Evolutionary conservation across 345 rosid species (phyloP), one percentile per base, ranked within the genome.

Genomic region (Salix caprea): DNA sequence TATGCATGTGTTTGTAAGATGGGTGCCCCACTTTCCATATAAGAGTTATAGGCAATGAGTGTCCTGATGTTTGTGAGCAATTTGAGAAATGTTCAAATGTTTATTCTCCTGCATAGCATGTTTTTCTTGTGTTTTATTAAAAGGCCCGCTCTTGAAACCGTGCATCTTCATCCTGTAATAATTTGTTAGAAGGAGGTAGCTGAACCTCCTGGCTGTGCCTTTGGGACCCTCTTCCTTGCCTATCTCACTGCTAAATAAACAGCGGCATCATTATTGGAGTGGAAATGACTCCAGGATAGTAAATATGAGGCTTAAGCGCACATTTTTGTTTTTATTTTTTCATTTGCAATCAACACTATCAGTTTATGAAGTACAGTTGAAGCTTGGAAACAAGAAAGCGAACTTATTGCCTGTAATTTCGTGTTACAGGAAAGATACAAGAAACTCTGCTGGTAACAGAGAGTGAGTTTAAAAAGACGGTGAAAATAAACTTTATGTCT

Each of bases 401-500:
- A 69, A n/a, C 52, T 77, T 21, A 70, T 52, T 39, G 14, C 70
- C 24, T 67, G 26, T 75, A 70, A 28, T 48, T 81, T 28, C 75
- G 32, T 82, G 77, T 60, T 78, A 78, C 86, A 92, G 97, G 94
- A 73, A 86, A 84, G 86, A 88, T 87, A 79, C 96, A 90, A 72
- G 90, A 91, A 81, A 89, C 81, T 83, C 83, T 93, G 18, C 79
- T 90, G 28, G 73, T 91, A 61, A 61, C 88, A 23, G 87, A 89
- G 84, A 80, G 83, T 8, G 97, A 92, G 83, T 89, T 92, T 80
- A 85, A 85, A 65, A 91, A 83, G 76, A 88, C 68, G 37, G 75
- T 86, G 54, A 87, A 78, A 69, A 73, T 90, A 75, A 96, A 93
- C 77, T 91, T 91, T 36, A 85, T 88, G 85, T 89, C 98, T 26